Conservation (phyloP, 140 eudicot species). For the Anethum foeniculum region DNA sequence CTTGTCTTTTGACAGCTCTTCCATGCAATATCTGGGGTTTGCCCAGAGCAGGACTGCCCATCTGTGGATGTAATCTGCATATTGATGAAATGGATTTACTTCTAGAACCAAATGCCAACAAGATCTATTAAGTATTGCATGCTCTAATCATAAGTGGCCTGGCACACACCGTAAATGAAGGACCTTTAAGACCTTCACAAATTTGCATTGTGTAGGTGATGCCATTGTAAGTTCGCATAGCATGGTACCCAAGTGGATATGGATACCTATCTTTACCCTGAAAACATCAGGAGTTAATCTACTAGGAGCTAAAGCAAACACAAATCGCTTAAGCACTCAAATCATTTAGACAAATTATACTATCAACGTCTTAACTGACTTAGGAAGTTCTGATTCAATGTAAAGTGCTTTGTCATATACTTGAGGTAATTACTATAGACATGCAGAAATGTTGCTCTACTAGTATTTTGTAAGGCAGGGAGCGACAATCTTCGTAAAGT, state of each 20-base stretch:
- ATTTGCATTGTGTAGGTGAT: slow-evolving; percentile 70
- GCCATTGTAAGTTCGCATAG: slow-evolving; percentile 55
- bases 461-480: neutral
- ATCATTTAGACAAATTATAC: slow-evolving; percentile 4
- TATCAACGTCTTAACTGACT: neutral
- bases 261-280: slow-evolving; percentile 98
- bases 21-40: slow-evolving; percentile 97
- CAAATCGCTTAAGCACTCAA: neutral
- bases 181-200: slow-evolving; percentile 85
- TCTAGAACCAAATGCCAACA: neutral
- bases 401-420: neutral
- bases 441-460: neutral
- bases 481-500: neutral
- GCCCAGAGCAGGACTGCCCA: slow-evolving; percentile 73
- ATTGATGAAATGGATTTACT: neutral
- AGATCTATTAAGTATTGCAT: slow-evolving; percentile 3
- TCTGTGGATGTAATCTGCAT: slow-evolving; percentile 68
- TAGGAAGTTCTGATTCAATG: neutral
- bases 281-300: slow-evolving; percentile 5
- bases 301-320: neutral
- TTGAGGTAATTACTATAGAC: neutral
- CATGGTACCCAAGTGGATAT: slow-evolving; percentile 83
- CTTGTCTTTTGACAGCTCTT: slow-evolving; percentile 77
- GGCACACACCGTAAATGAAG: slow-evolving; percentile 65
- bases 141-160: neutral